A percentile compares a stretch with the other conserved stretches of the same genome.
Conservation (phyloP, 768 basidiomycete genomes). For the Rhodotorula babjevae region DNA sequence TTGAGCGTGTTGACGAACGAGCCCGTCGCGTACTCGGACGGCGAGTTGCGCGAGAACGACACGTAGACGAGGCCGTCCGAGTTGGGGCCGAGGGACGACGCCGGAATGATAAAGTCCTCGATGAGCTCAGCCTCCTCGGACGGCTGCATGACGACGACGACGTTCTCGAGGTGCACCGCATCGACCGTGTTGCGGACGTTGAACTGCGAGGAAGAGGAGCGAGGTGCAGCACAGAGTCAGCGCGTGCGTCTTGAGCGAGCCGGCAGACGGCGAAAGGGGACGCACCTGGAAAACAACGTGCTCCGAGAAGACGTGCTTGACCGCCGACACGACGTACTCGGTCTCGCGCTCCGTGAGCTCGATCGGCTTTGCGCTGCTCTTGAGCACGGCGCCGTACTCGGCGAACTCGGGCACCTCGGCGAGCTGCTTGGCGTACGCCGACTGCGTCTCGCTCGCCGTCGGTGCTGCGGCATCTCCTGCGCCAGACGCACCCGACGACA, state of each 20-base stretch:
- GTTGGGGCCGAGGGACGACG: constrained; percentile 62
- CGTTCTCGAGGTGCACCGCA: constrained; percentile 89
- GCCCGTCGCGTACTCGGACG: constrained; percentile 69
- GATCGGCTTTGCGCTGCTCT: constrained; percentile 70
- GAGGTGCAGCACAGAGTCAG: neutral
- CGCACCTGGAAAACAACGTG: constrained; percentile 71
- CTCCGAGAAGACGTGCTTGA: constrained; percentile 94
- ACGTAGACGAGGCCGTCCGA: constrained; percentile 88
- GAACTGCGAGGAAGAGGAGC: constrained; percentile 58
- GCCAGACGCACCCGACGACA: constrained; percentile 51
- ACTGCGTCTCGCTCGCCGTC: constrained; percentile 77
- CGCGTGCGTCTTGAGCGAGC: neutral
- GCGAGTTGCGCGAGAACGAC: constrained; percentile 78
- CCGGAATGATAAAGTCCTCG: constrained; percentile 91
- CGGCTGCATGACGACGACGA: constrained; percentile 86
- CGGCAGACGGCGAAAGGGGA: neutral
- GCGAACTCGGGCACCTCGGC: constrained; percentile 78
- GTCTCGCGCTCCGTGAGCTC: constrained; percentile 95
- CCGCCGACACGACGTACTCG: constrained; percentile 92
- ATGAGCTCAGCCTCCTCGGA: constrained; percentile 66
- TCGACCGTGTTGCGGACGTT: constrained; percentile 95
- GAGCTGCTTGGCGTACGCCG: constrained; percentile 78
- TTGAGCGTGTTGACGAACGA: constrained; percentile 88
- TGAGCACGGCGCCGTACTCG: constrained; percentile 77
- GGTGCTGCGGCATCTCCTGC: constrained; percentile 59